A percentile compares a stretch with the other conserved stretches of the same genome.
Conservation (phyloP, 163 green algal species). For the Coccomyxa subellipsoidea region DNA sequence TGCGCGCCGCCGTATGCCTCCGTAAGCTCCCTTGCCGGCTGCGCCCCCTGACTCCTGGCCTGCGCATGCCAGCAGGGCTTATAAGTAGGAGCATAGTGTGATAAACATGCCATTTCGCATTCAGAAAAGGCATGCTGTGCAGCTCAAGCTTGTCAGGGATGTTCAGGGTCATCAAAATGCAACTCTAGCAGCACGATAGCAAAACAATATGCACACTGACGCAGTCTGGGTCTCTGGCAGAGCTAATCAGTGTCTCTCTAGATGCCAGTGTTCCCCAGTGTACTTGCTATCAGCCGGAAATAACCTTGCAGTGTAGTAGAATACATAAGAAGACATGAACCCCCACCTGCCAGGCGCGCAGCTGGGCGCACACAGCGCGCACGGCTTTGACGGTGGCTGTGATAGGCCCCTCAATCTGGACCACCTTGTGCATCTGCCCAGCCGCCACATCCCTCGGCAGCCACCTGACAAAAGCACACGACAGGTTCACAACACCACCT, state of each 20-base stretch:
- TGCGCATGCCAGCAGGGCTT: not conserved
- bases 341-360: not conserved
- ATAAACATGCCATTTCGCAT: too few species aligned
- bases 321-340: not conserved
- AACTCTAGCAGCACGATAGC: too few species aligned
- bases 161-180: too few species aligned
- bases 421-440: not conserved
- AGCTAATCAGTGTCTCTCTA: too few species aligned
- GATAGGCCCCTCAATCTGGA: not conserved
- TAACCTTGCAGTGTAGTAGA: not conserved
- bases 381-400: not conserved
- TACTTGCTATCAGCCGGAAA: too few species aligned
- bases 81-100: too few species aligned
- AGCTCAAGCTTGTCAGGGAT: too few species aligned
- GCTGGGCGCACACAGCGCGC: not conserved
- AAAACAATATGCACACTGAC: too few species aligned
- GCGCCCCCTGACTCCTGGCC: not conserved
- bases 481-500: too few species aligned
- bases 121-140: too few species aligned
- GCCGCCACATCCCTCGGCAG: not conserved
- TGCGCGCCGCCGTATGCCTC: not conserved
- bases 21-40: not conserved
- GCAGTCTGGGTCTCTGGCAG: too few species aligned
- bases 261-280: too few species aligned
- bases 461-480: not conserved